These are phyloP conservation scores for Helianthus tuberosus DNA, from an alignment of 129 eudicot genomes.

Conservation along the genomic window DNA sequence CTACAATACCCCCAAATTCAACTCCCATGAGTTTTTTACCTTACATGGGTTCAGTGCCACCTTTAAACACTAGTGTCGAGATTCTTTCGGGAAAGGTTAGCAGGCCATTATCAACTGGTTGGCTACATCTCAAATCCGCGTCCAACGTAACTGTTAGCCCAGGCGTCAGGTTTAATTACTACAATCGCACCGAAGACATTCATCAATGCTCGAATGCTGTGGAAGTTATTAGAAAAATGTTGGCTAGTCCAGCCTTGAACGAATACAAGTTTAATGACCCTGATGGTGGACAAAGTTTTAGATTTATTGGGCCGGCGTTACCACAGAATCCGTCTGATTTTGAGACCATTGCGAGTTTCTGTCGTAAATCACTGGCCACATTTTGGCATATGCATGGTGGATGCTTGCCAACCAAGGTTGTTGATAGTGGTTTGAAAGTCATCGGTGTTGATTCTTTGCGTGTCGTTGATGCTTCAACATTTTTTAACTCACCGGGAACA, in stretches of 20 bases:
- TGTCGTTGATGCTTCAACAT: slow-evolving; percentile 51
- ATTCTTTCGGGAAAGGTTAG: slow-evolving; percentile 3
- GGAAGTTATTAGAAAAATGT: slow-evolving; percentile 13
- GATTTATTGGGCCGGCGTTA: slow-evolving; percentile 13
- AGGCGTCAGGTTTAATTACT: slow-evolving; percentile 23
- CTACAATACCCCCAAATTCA: background rate
- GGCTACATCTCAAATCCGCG: background rate
- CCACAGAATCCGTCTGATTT: slow-evolving; percentile 11
- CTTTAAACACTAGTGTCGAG: slow-evolving; percentile 16
- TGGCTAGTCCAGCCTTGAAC: slow-evolving; percentile 33
- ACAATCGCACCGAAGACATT: slow-evolving; percentile 16
- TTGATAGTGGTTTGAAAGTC: slow-evolving; percentile 37
- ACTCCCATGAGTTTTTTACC: slow-evolving; percentile 19
- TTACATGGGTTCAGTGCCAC: slow-evolving; percentile 15
- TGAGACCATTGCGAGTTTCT: slow-evolving; percentile 17
- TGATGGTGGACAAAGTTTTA: slow-evolving; percentile 15
- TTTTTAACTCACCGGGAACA: slow-evolving; percentile 48
- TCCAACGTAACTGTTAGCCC: slow-evolving; percentile 22
- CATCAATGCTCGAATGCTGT: slow-evolving; percentile 21
- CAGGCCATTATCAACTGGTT: slow-evolving; percentile 22
- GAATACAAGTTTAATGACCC: slow-evolving; percentile 34
- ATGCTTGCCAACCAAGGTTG: slow-evolving; percentile 38
- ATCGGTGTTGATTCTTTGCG: slow-evolving; percentile 37
- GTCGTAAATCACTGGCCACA: slow-evolving; percentile 32
- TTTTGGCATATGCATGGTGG: slow-evolving; percentile 52